phyloP scores from a whole-genome alignment of 306 rosid species.

The Rosa rugosa region DNA sequence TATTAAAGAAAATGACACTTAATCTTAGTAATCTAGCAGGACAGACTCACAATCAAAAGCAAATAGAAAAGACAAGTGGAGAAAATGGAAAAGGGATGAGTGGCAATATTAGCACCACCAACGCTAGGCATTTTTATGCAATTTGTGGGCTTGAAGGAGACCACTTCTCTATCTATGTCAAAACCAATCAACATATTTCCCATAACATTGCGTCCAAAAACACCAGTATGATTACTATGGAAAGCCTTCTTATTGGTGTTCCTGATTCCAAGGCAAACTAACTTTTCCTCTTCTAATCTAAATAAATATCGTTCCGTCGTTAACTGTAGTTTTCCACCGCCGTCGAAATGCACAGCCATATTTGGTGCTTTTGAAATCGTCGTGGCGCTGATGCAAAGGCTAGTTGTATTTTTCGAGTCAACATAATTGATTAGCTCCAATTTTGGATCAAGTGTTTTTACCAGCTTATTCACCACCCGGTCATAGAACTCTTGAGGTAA shows the following conservation, averaged over 20 bases:
- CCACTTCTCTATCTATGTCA: not conserved
- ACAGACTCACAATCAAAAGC: not conserved
- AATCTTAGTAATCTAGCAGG: not conserved
- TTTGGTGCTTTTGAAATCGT: not conserved
- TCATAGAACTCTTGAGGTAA: not conserved
- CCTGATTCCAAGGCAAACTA: not conserved
- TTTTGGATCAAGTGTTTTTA: not conserved
- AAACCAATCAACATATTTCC: not conserved
- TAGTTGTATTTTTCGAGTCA: not conserved
- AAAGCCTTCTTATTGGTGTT: not conserved
- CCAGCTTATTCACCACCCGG: not conserved
- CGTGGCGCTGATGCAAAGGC: not conserved
- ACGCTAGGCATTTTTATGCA: not conserved
- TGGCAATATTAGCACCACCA: not conserved
- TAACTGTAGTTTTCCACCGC: not conserved
- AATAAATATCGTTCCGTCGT: not conserved
- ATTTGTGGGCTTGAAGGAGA: not conserved
- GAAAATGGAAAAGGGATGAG: not conserved
- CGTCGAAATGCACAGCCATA: not conserved
- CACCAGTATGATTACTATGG: too few relatives aligned
- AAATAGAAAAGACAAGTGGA: not conserved
- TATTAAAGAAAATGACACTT: too few relatives aligned
- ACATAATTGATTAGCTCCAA: slow-evolving; percentile 26
- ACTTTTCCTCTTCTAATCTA: slow-evolving; percentile 15
- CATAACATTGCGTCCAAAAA: not conserved